Base-by-base conservation (phyloP, 202 grass and related monocot species). In the Musa balbisiana region DNA sequence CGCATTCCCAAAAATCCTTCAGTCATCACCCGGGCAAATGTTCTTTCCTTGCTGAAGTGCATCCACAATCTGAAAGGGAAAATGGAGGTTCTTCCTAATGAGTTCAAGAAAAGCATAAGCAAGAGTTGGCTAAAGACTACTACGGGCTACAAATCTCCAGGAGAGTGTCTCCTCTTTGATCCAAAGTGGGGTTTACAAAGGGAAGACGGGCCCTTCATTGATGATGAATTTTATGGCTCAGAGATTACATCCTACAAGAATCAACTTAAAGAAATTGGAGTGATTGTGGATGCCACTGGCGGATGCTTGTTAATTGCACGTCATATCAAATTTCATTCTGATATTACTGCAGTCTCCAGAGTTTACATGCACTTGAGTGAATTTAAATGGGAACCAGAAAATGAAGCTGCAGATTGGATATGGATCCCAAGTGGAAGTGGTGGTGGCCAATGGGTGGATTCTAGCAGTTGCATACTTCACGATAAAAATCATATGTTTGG, bases 151-250 rank as follows among this genome's bases (percentile, higher is more conserved):
- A 21, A 64, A 10, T 82, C 4, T 68, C 92, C 89, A 68, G 53
- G 52, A 29, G 84, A 85, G 3, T 84, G 86, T 58, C 76, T 96
- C 63, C 73, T 96, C 10, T 91, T 85, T 85, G 84, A 87, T 78
- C 53, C 83, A 2, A 82, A 67, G 17, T 69, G 52, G 53, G 78
- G 71, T 76, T 82, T 95, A 22, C 21, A 20, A 59, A 74, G 53
- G 24, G 77, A 76, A 67, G 88, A 91, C 72, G 88, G 88, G 0
- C 88, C 92, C 65, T 96, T 96, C 77, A 96, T 96, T 9, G 84
- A 96, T 84, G 82, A 89, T 69, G 77, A 53, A 3, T 91, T 96
- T 49, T 96, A 96, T 78, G 88, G 86, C 17, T 55, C 79, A 11
- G 75, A 83, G 55, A 64, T 96, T 72, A 20, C 23, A 0, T 77